A percentile compares a stretch with the other conserved stretches of the same genome.
Conservation (phyloP, 768 basidiomycete genomes). For the Strobilomyces dryophilus region DNA sequence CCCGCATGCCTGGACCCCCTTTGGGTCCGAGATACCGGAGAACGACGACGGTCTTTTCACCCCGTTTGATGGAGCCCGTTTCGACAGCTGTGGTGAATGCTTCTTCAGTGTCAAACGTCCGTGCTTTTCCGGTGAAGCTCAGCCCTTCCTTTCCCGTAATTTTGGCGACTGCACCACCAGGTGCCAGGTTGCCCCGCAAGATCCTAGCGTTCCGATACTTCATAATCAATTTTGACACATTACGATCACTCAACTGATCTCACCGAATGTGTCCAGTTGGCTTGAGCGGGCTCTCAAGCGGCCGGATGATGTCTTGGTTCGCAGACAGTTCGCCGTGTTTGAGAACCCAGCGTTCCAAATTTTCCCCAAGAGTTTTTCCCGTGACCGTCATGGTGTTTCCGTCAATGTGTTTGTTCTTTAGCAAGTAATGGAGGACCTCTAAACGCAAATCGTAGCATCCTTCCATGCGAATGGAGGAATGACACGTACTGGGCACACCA, state of each 20-base stretch:
- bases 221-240: slow-evolving; percentile 1
- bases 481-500: slow-evolving; percentile 83
- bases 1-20: slow-evolving; percentile 98
- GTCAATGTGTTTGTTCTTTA: slow-evolving; percentile 85
- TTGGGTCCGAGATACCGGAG: slow-evolving; percentile 95
- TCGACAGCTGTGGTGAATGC: slow-evolving; percentile 88
- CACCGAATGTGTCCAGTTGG: slow-evolving; percentile 85
- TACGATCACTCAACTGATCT: slow-evolving; percentile 4
- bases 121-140: slow-evolving; percentile 85
- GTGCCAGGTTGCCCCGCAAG: slow-evolving; percentile 87
- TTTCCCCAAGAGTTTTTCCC: slow-evolving; percentile 86
- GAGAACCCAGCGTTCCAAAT: slow-evolving; percentile 85
- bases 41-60: slow-evolving; percentile 95
- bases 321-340: slow-evolving; percentile 70
- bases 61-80: slow-evolving; percentile 81
- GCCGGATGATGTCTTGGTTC: slow-evolving; percentile 82
- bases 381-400: slow-evolving; percentile 91
- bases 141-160: slow-evolving; percentile 96
- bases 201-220: slow-evolving; percentile 49
- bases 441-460: background rate
- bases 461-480: background rate
- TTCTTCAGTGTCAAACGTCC: slow-evolving; percentile 88
- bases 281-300: slow-evolving; percentile 86
- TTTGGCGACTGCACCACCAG: slow-evolving; percentile 94
- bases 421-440: slow-evolving; percentile 83